Evolutionary conservation across 2,329 filamentous ascomycete species (phyloP).

Genomic region (Pseudogymnoascus sp.): DNA sequence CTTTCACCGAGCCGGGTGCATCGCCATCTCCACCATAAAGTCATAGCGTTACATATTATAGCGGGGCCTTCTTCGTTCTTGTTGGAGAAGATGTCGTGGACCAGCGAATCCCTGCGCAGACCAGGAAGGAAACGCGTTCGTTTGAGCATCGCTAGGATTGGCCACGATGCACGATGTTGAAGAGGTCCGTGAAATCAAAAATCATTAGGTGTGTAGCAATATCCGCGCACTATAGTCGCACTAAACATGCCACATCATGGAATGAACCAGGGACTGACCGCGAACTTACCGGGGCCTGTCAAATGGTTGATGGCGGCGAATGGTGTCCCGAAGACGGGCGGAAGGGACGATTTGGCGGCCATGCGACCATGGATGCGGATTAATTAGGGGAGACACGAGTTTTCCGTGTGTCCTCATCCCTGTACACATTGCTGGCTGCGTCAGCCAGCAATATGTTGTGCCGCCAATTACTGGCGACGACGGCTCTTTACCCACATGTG

Average conservation of each 20-base stretch:
- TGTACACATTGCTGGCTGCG: too few relatives aligned
- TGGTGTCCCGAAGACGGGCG: not conserved
- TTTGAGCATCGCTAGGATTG: not conserved
- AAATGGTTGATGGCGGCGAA: not conserved
- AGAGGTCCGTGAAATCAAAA: not conserved
- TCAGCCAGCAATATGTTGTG: slow-evolving; percentile 1
- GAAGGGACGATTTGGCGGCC: not conserved
- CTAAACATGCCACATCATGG: not conserved
- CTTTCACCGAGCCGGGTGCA: not conserved
- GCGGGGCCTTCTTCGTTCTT: not conserved
- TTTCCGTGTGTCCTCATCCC: not conserved
- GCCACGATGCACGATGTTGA: not conserved
- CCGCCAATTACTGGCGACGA: not conserved
- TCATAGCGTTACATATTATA: not conserved
- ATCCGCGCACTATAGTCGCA: not conserved
- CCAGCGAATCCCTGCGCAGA: not conserved
- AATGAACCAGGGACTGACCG: not conserved
- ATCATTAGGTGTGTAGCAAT: not conserved
- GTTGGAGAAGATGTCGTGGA: not conserved
- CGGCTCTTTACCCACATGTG: not conserved
- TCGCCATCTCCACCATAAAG: not conserved
- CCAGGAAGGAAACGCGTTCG: not conserved
- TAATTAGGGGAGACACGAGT: not conserved
- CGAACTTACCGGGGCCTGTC: not conserved
- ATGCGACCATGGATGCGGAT: not conserved